Base-by-base conservation (phyloP, 1,284 basidiomycete genomes). In the Coniferiporia sulphurascens region DNA sequence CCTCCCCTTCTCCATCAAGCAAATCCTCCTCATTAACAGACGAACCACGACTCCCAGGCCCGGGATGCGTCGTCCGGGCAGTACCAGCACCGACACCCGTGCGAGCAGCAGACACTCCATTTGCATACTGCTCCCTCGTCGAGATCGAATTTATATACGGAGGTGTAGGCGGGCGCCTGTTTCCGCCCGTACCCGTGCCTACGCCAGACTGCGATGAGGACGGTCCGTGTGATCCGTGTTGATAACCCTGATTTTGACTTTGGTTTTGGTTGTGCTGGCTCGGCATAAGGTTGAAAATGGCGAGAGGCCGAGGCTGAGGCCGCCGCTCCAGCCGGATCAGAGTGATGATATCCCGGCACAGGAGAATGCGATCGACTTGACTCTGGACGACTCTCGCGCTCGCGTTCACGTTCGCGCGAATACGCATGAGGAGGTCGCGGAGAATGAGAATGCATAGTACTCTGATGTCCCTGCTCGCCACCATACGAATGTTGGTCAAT, bases 301-400 rank as follows among this genome's bases (percentile, higher is more conserved):
- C 38, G 2, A 2, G 38, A 12, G 7, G 38, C 38, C 27, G 27
- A 27, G 5, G 27, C 5, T 5, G 27, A 27, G 5, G 15, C 15
- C 15, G 9, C 38, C 38, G 15, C 27, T 27, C 38, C 38, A 8
- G 7, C 15, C 9, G 38, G 9, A 15, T 10, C 15, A 10, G 38
- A 41, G 9, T 10, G 38, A 48, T 48, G 46, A 48, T 48, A 32
- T 9, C 38, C 52, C 17, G 15, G 17, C 10, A 41, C 27, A 48
- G 57, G 57, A 3, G 57, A 59, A 21, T 53, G 57, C 15, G 41
- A 45, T 6, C 57, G 32, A 17, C 50, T 59, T 2, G 56, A 52
- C 10, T 34, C 43, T 19, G 21, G 43, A 19, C 48, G 13, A 51
- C 49, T 44, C 49, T 41, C 38, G 9, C 55, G 21, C 36, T 48